Base-by-base conservation (phyloP, 2,329 filamentous ascomycete species). In the Fusarium bactridioides region DNA sequence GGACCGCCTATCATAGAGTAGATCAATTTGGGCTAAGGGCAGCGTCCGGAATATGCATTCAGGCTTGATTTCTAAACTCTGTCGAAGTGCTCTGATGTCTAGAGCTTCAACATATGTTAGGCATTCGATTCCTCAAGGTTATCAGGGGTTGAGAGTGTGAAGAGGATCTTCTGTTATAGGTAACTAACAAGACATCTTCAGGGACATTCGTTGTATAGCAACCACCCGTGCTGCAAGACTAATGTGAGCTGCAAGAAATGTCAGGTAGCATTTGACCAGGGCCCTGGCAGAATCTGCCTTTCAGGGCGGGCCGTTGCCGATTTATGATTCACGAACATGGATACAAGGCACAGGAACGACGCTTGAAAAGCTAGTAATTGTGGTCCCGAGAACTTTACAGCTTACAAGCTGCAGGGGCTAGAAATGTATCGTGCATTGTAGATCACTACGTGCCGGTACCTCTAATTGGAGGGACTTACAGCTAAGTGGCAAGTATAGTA, bases 191-290 rank as follows among this genome's bases (percentile, higher is more conserved):
- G 57, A 56, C 60, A 56, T 56, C 45, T 58, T 60, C 65, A 55
- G 55, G 53, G 54, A 55, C 47, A 57, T 51, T 68, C 29, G 62
- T 56, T 38, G 62, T 59, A 27, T 23, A 37, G 50, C 33, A 44
- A 56, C 51, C 55, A 61, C 44, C 54, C 64, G 41, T 41, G 33
- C 45, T 60, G 62, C 50, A 45, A 48, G 64, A 63, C 71, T 72
- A 74, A 74, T 74, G 67, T 66, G 44, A 69, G 64, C 71, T 74
- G 72, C 72, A 74, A 74, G 72, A 74, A 74, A 74, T 74, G 61
- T 44, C 72, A 72, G 67, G 68, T 41, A 43, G 47, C 43, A 65
- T 61, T 56, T 58, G 57, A 54, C 67, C 64, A 71, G 70, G 70
- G 45, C 55, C 70, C 70, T 45, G 43, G 70, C 44, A 64, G 33